A percentile compares a stretch with the other conserved stretches of the same genome.
phyloP scores from a whole-genome alignment of 345 rosid genomes.

The Cardamine occulta region DNA sequence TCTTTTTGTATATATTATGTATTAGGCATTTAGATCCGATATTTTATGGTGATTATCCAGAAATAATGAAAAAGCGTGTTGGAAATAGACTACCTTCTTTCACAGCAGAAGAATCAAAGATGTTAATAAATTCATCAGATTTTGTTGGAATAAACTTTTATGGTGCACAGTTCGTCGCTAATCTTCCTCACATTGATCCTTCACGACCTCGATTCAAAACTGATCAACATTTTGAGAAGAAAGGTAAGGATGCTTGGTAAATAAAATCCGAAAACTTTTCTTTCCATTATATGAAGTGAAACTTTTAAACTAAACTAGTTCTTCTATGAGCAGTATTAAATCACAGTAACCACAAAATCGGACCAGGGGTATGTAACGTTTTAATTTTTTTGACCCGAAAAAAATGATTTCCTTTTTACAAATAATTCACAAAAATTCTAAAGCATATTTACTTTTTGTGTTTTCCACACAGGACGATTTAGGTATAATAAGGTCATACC shows the following conservation, averaged over 20 bases:
- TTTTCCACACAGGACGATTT: slow-evolving; percentile 8
- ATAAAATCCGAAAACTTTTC: background rate
- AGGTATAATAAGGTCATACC: background rate
- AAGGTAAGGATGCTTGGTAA: background rate
- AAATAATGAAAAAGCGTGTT: slow-evolving; percentile 15
- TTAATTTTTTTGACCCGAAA: background rate
- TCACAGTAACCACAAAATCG: slow-evolving; percentile 23
- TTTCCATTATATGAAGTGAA: background rate
- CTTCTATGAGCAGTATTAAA: slow-evolving; percentile 20
- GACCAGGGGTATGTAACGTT: slow-evolving; percentile 32
- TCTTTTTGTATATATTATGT: background rate
- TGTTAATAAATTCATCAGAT: slow-evolving; percentile 33
- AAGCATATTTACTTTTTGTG: background rate
- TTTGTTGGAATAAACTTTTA: slow-evolving; percentile 39
- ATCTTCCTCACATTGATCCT: slow-evolving; percentile 18
- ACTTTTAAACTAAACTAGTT: background rate
- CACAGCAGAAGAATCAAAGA: slow-evolving; percentile 34
- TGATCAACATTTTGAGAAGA: slow-evolving; percentile 22
- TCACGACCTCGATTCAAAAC: slow-evolving; percentile 14
- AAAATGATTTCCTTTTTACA: background rate
- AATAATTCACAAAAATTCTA: background rate
- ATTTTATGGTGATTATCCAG: slow-evolving; percentile 38
- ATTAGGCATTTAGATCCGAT: slow-evolving; percentile 38
- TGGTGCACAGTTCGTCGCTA: slow-evolving; percentile 1
- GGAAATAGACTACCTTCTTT: slow-evolving; percentile 33